Percentiles rank a stretch among this genome's conserved stretches.
Evolutionary conservation across 1,284 basidiomycete genomes (phyloP).

Genomic region (Pseudozyma sp.): DNA sequence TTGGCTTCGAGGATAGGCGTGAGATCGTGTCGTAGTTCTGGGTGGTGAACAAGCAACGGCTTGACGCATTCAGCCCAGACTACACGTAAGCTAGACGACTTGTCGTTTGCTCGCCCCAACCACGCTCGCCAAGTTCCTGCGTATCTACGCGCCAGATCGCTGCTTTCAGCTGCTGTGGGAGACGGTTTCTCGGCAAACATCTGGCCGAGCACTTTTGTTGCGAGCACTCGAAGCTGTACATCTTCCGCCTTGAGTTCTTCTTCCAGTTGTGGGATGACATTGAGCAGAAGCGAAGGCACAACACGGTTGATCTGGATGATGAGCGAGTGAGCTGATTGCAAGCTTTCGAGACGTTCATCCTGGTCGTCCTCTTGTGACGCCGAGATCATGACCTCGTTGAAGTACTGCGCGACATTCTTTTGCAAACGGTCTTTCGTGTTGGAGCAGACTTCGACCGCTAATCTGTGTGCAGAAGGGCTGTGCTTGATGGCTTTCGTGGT

Average conservation of each 20-base stretch:
- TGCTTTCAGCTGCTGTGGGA: slow-evolving; percentile 41
- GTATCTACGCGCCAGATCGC: slow-evolving; percentile 81
- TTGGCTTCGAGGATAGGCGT: slow-evolving; percentile 46
- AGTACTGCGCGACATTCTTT: slow-evolving; percentile 81
- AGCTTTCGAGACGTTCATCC: slow-evolving; percentile 49
- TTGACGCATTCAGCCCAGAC: slow-evolving; percentile 81
- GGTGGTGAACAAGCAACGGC: slow-evolving; percentile 72
- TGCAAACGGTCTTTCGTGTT: slow-evolving; percentile 86
- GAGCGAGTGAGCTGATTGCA: slow-evolving; percentile 83
- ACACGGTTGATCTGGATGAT: slow-evolving; percentile 85
- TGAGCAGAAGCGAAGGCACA: slow-evolving; percentile 84
- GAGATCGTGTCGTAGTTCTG: slow-evolving; percentile 76
- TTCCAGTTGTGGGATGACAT: slow-evolving; percentile 91
- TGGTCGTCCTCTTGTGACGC: slow-evolving; percentile 69
- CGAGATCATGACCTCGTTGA: slow-evolving; percentile 67
- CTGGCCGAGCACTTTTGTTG: slow-evolving; percentile 84
- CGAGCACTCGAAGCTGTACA: slow-evolving; percentile 78
- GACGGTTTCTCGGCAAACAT: slow-evolving; percentile 77
- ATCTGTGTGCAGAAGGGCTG: slow-evolving; percentile 76
- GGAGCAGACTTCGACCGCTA: slow-evolving; percentile 90
- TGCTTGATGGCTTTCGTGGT: slow-evolving; percentile 75
- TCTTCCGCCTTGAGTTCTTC: slow-evolving; percentile 87
- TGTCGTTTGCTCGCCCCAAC: slow-evolving; percentile 84
- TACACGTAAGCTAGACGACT: slow-evolving; percentile 78
- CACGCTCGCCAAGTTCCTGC: slow-evolving; percentile 87